Evolutionary conservation across 371 early-diverging fungal species (phyloP).

Genomic region (Globomyces sp.): DNA sequence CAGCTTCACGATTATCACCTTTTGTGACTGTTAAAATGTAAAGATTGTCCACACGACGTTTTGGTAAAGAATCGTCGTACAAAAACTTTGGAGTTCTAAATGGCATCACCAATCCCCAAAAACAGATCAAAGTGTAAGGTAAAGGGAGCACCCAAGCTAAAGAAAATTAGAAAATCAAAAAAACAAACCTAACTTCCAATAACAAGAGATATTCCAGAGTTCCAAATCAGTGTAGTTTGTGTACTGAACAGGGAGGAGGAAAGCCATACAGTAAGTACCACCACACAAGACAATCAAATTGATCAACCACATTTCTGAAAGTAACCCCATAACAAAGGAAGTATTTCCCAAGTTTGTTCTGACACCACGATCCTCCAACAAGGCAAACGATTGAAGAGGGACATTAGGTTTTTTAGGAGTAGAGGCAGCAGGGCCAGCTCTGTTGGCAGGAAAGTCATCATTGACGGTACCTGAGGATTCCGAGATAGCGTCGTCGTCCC

Average conservation of each 20-base stretch:
- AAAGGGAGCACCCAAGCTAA: conserved; percentile 50
- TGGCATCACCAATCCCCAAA: conserved; percentile 49
- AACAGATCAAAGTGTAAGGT: conserved; percentile 53
- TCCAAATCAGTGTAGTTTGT: conserved; percentile 37
- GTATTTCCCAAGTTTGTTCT: conserved; percentile 52
- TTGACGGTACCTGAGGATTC: conserved; percentile 26
- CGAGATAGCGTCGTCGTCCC: conserved; percentile 9
- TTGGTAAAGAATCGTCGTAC: conserved; percentile 40
- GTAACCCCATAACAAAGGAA: conserved; percentile 40
- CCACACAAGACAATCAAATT: conserved; percentile 43
- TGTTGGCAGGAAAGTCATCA: conserved; percentile 30
- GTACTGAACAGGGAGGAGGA: conserved; percentile 30
- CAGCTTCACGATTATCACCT: conserved; percentile 53
- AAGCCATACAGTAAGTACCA: conserved; percentile 40
- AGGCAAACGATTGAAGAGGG: conserved; percentile 35
- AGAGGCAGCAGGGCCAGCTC: conserved; percentile 31
- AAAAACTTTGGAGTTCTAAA: conserved; percentile 52
- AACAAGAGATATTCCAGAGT: conserved; percentile 49
- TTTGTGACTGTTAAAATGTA: conserved; percentile 55
- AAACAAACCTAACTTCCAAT: conserved; percentile 51
- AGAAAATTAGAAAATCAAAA: background rate
- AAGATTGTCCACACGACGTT: conserved; percentile 51
- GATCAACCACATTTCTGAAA: conserved; percentile 51
- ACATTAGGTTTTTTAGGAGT: conserved; percentile 20
- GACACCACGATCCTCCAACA: conserved; percentile 24